These are phyloP conservation scores for Oxyria digyna DNA, from an alignment of 148 eudicot genomes.

Conservation along the genomic window DNA sequence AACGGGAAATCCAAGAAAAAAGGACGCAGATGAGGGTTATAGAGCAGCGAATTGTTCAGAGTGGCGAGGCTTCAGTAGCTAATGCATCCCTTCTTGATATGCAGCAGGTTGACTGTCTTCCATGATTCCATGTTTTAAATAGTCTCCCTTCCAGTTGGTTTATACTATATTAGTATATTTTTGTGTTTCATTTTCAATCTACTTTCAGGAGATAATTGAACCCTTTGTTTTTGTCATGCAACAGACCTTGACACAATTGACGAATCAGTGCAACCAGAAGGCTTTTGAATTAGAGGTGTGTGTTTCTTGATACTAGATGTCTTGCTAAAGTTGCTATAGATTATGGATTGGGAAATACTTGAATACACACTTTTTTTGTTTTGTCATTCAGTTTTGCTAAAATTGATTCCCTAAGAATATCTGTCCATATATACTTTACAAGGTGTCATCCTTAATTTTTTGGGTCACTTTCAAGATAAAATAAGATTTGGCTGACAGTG, in stretches of 20 bases:
- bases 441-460: neutral
- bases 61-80: slow-evolving; percentile 75
- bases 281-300: slow-evolving; percentile 91
- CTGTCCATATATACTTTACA: neutral
- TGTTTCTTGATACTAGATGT: slow-evolving; percentile 4
- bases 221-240: neutral
- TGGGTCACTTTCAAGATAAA: neutral
- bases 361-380: too few relatives aligned
- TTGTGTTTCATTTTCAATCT: neutral
- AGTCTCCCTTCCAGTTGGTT: neutral
- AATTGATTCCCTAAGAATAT: neutral
- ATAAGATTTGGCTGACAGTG: neutral
- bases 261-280: slow-evolving; percentile 77
- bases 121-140: neutral
- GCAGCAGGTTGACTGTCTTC: slow-evolving; percentile 60
- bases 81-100: slow-evolving; percentile 76
- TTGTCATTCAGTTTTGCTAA: neutral
- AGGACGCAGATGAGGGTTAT: slow-evolving; percentile 72
- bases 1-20: slow-evolving; percentile 79
- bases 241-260: slow-evolving; percentile 69
- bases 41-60: slow-evolving; percentile 74
- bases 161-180: neutral
- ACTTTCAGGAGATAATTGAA: neutral
- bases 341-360: too few relatives aligned
- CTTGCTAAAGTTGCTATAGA: neutral